phyloP scores from a whole-genome alignment of 495 filamentous ascomycete genomes.

The Jackrogersella minutella region DNA sequence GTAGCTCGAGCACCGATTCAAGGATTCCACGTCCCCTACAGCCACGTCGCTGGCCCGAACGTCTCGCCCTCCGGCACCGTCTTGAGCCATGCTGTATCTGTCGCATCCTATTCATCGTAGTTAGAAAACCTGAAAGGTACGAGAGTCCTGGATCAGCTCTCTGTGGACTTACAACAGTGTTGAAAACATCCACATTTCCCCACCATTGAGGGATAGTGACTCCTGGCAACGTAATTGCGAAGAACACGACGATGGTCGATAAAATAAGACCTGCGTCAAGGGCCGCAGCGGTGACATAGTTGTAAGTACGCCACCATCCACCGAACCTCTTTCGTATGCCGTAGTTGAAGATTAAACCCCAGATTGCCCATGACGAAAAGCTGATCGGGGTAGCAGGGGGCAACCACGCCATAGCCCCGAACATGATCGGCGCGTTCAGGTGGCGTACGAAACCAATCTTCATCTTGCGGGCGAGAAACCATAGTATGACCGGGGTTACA shows the following conservation, averaged over 20 bases:
- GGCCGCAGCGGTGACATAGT: slow-evolving; percentile 71
- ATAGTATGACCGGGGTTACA: slow-evolving; percentile 58
- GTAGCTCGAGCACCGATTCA: not conserved
- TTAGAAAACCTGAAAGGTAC: slow-evolving; percentile 22
- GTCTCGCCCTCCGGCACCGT: slow-evolving; percentile 46
- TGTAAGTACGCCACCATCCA: slow-evolving; percentile 68
- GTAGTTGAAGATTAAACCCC: slow-evolving; percentile 66
- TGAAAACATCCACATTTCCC: slow-evolving; percentile 55
- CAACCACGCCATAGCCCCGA: slow-evolving; percentile 64
- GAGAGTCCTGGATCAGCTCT: not conserved
- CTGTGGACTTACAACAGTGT: slow-evolving; percentile 42
- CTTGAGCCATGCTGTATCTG: slow-evolving; percentile 44
- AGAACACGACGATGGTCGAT: slow-evolving; percentile 57
- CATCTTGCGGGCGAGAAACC: slow-evolving; percentile 60
- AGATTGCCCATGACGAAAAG: slow-evolving; percentile 66
- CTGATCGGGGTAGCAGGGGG: slow-evolving; percentile 67
- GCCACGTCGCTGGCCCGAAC: slow-evolving; percentile 47
- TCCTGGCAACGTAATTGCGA: slow-evolving; percentile 51
- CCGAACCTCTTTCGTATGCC: slow-evolving; percentile 57
- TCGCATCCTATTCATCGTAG: slow-evolving; percentile 37
- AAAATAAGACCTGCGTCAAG: slow-evolving; percentile 56
- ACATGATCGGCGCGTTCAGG: slow-evolving; percentile 65
- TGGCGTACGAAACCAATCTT: slow-evolving; percentile 56
- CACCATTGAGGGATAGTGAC: slow-evolving; percentile 57
- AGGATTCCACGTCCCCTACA: not conserved